Evolutionary conservation across 2,329 filamentous ascomycete genomes (phyloP).

Genomic region (Diaporthe destruens): DNA sequence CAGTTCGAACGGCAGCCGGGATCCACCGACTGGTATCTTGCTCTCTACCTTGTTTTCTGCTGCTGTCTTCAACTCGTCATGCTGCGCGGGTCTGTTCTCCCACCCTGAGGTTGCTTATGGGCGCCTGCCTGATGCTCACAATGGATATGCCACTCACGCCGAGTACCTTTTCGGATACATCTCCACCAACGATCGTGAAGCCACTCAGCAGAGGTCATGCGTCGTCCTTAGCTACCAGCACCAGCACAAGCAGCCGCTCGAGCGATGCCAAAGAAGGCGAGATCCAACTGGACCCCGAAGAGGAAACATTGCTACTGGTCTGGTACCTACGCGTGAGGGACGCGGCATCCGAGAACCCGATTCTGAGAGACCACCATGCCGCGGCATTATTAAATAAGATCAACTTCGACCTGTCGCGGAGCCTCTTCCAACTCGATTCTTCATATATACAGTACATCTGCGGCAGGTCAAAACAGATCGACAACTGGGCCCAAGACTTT

Average conservation of each 20-base stretch:
- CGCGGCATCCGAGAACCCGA: slow-evolving; percentile 34
- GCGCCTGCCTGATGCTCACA: not conserved
- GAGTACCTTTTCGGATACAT: not conserved
- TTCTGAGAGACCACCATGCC: slow-evolving; percentile 43
- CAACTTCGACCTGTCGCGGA: slow-evolving; percentile 42
- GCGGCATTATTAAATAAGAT: slow-evolving; percentile 43
- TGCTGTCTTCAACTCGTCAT: not conserved
- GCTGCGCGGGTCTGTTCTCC: not conserved
- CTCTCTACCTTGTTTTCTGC: not conserved
- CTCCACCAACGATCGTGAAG: slow-evolving; percentile 14
- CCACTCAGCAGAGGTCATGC: slow-evolving; percentile 8
- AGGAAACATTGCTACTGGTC: slow-evolving; percentile 20
- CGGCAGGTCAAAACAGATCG: slow-evolving; percentile 43
- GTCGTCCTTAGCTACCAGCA: not conserved
- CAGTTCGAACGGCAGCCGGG: not conserved
- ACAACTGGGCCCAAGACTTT: slow-evolving; percentile 45
- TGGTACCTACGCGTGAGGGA: slow-evolving; percentile 36
- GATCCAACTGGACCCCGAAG: slow-evolving; percentile 24
- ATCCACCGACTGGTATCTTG: not conserved
- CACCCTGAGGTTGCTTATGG: not conserved
- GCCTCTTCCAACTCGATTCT: slow-evolving; percentile 41
- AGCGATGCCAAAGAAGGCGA: not conserved
- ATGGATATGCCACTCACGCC: slow-evolving; percentile 15
- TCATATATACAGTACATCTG: slow-evolving; percentile 43
- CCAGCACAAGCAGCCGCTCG: slow-evolving; percentile 1